Base-by-base conservation (phyloP, 73 alveolate species). In the Blepharisma stoltei region DNA sequence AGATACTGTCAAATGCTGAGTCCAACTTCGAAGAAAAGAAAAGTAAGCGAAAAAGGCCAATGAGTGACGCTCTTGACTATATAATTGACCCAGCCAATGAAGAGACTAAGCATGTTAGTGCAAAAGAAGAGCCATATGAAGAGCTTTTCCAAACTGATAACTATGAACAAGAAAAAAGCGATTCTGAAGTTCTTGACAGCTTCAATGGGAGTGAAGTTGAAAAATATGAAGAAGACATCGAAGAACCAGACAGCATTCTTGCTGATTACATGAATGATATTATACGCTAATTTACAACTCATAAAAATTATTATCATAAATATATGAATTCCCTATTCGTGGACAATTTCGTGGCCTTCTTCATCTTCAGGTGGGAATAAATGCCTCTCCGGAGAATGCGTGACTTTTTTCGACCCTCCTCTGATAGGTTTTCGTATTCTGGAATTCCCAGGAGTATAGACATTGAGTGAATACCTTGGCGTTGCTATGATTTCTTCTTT, bases 181-280 rank as follows among this genome's bases (percentile, higher is more conserved):
- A 52, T 14, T 11, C n/a, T 14, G 66, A 52, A 14, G 23, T 11
- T 1, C 23, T 52, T 11, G 66, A 20, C 2, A 52, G 66, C 66
- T 52, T 52, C 23, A 52, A 52, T 52, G 66, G 66, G 23, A 52
- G 66, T 52, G 66, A 52, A 52, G 66, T 52, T 1, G 66, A 11
- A 14, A 52, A 52, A 20, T 20, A 14, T 4, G 66, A 52, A 52
- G n/a, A 52, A 14, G 41, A 32, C 41, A 32, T 32, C 41, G 27
- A 52, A 20, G 66, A 52, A 4, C 27, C 66, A 14, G 66, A 52
- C 23, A 14, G 27, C 3, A 52, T 52, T 14, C 23, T 52, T 11
- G 66, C 66, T 52, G 66, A 52, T 11, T 52, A 52, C 4, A 52
- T 52, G 23, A 11, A 52, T 52, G 66, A 52, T 14, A 52, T 52